Base-by-base conservation (phyloP, 2,329 filamentous ascomycete genomes). In the Dactylellina haptotyla region DNA sequence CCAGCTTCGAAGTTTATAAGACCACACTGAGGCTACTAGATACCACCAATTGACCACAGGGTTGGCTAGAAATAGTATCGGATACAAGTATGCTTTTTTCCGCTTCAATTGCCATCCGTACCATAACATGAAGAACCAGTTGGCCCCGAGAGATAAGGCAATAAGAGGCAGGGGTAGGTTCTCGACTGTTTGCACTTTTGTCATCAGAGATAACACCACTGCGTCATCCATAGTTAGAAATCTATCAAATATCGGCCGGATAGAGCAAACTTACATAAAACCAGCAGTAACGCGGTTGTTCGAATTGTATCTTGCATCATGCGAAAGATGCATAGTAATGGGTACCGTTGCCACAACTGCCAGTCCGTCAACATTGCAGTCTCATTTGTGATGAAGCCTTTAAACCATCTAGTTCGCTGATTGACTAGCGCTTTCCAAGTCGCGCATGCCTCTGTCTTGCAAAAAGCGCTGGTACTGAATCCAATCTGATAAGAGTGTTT, bases 21-120 rank as follows among this genome's bases (percentile, higher is more conserved):
- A 67, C 41, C 65, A 74, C 8, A 57, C 50, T 10, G 62, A 66
- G 26, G 62, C 57, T 1, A 97, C 90, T 90, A 97, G 97, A 83
- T 98, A 98, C 69, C 92, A 87, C 94, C 94, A 98, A 82, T 98
- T 98, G 85, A 97, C 93, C 79, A 98, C 96, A 0, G 95, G 94
- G 79, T 97, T 98, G 75, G 97, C 81, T 50, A 97, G 82, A 80
- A 97, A 98, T 93, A 98, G 97, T 75, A 98, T 78, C 0, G 94
- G 94, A 80, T 98, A 98, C 4, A 98, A 84, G 89, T 92, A 94
- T 75, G 96, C 90, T 84, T 99, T 98, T 84, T 90, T 97, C 9
- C 95, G 87, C 73, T 89, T 89, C 53, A 98, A 86, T 81, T 92
- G 93, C 63, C 89, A 86, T 23, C 92, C 94, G 80, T 98, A 97